Conservation (phyloP, 306 rosid species). For the Quercus variabilis region DNA sequence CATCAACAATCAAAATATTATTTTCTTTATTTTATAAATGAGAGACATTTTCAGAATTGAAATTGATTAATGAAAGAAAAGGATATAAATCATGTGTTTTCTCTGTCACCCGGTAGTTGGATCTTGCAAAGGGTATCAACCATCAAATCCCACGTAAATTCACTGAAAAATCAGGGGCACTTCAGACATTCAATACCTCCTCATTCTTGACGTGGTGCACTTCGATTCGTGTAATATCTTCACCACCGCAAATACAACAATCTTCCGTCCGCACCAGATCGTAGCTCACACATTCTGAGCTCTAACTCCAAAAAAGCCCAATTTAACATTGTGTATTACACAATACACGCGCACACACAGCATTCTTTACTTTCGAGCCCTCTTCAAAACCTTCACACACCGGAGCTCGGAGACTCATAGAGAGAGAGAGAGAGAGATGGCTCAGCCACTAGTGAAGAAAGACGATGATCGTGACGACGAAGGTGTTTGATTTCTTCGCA, state of each 20-base stretch:
- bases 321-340: background rate
- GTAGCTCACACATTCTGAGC: background rate
- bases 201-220: background rate
- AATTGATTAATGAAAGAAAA: background rate
- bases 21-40: too few species aligned
- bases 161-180: background rate
- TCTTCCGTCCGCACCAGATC: background rate
- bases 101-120: background rate
- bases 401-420: background rate
- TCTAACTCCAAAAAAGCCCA: background rate
- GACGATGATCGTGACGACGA: conserved; percentile 99
- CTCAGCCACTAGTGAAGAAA: conserved; percentile 94
- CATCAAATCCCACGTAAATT: background rate
- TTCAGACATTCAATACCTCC: background rate
- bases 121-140: background rate
- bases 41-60: background rate
- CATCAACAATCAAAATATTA: too few species aligned
- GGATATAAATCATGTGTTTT: background rate
- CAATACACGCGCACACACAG: background rate
- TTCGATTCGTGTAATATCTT: background rate
- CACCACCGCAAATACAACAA: too few species aligned
- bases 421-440: conserved; percentile 46
- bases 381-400: background rate
- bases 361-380: conserved; percentile 3
- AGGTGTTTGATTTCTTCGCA: conserved; percentile 40